Conservation (phyloP, 2,329 filamentous ascomycete species). For the Stenocarpella maydis region DNA sequence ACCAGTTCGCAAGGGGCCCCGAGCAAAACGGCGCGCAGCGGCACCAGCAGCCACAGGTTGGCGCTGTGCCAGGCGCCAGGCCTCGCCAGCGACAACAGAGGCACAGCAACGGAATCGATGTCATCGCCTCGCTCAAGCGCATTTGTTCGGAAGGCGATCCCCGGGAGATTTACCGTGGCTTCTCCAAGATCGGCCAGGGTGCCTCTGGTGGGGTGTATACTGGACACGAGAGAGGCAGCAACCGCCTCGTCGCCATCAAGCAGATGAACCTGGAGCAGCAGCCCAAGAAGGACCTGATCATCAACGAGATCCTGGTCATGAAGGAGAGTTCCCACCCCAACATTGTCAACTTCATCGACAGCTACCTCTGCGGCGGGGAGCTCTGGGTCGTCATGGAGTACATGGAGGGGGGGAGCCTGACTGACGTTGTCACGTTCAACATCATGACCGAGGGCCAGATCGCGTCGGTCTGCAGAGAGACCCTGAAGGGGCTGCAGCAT, state of each 20-base stretch:
- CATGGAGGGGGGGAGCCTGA: conserved; percentile 98
- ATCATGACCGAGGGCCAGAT: conserved; percentile 99
- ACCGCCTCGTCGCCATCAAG: conserved; percentile 95
- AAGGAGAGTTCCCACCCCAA: conserved; percentile 98
- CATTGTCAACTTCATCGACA: conserved; percentile 99
- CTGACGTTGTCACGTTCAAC: conserved; percentile 98
- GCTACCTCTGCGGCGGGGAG: conserved; percentile 87
- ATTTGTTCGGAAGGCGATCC: conserved; percentile 94
- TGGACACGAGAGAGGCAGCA: conserved; percentile 83
- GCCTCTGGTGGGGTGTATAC: conserved; percentile 96
- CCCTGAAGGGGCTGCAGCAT: conserved; percentile 89
- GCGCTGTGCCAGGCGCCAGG: conserved; percentile 62
- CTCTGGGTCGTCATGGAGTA: conserved; percentile 99
- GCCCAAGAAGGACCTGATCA: conserved; percentile 98
- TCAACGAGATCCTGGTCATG: conserved; percentile 99
- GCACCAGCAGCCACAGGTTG: conserved; percentile 44
- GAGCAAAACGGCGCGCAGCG: conserved; percentile 50
- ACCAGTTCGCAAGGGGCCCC: conserved; percentile 48
- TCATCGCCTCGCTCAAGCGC: conserved; percentile 81
- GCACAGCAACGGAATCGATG: conserved; percentile 82
- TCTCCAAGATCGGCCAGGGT: conserved; percentile 97
- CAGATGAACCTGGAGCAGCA: conserved; percentile 99
- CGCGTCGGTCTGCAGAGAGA: conserved; percentile 93
- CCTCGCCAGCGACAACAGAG: conserved; percentile 77
- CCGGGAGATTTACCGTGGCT: conserved; percentile 82